Evolutionary conservation across 768 basidiomycete genomes (phyloP).

Genomic region (Mrakia blollopis): DNA sequence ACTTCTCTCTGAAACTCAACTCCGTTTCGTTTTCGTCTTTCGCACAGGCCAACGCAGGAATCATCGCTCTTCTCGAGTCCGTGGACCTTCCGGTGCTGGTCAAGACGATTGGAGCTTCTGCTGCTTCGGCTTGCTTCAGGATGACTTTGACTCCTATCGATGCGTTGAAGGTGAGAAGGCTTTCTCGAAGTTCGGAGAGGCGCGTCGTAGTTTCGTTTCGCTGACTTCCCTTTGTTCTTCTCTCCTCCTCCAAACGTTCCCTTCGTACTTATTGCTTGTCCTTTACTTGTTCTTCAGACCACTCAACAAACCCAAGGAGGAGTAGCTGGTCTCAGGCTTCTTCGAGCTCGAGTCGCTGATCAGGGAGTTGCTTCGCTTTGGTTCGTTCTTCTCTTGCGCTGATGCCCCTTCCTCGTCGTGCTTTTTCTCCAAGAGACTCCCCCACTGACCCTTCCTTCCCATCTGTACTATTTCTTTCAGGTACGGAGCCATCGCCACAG

Average conservation of each 20-base stretch:
- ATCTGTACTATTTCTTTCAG: neutral
- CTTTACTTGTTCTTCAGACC: constrained; percentile 52
- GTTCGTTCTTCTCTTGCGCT: constrained; percentile 39
- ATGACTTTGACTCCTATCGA: constrained; percentile 92
- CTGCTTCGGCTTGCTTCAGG: constrained; percentile 76
- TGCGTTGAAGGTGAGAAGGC: constrained; percentile 55
- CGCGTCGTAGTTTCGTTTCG: neutral
- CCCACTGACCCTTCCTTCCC: too few species aligned
- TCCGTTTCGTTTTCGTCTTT: neutral
- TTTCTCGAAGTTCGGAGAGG: too few species aligned
- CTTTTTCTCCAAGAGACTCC: neutral
- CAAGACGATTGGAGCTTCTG: constrained; percentile 72
- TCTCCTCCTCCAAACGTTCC: too few species aligned
- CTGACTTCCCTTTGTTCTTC: neutral
- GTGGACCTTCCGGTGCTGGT: constrained; percentile 62
- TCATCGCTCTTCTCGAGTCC: constrained; percentile 73
- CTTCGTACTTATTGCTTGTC: too few species aligned
- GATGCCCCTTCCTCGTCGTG: neutral
- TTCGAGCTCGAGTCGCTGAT: constrained; percentile 61
- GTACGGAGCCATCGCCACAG: constrained; percentile 85
- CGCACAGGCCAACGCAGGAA: constrained; percentile 69
- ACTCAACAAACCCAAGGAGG: constrained; percentile 88
- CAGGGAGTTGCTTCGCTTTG: constrained; percentile 75
- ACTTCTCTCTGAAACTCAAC: neutral
- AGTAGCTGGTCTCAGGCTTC: constrained; percentile 56